These are phyloP conservation scores for Nitzschia sp. DNA, from an alignment of 108 stramenopile species.

Conservation along the genomic window DNA sequence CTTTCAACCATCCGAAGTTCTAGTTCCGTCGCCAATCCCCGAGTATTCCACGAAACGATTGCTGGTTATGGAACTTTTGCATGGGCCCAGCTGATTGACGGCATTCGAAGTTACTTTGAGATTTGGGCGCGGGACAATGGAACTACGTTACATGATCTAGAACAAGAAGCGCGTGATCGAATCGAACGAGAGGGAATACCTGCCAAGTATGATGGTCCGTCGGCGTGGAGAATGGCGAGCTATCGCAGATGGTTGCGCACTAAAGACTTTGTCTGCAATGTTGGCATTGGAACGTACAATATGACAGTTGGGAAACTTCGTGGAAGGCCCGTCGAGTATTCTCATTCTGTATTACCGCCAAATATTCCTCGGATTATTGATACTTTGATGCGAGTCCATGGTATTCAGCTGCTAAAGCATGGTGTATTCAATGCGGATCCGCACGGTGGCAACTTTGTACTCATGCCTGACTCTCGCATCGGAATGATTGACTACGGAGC, in stretches of 20 bases:
- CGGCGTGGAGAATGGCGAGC: constrained; percentile 21
- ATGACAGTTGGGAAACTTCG: not conserved
- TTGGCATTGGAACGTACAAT: constrained; percentile 24
- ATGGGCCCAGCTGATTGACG: constrained; percentile 71
- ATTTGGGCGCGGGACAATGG: constrained; percentile 30
- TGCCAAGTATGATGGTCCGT: constrained; percentile 41
- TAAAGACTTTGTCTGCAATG: constrained; percentile 9
- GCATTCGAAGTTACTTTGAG: constrained; percentile 27
- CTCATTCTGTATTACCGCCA: constrained; percentile 25
- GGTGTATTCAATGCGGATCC: constrained; percentile 71
- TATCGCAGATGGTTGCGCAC: constrained; percentile 19
- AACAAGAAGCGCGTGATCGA: constrained; percentile 20
- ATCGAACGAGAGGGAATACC: constrained; percentile 45
- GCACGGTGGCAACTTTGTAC: constrained; percentile 71
- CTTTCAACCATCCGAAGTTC: constrained; percentile 52
- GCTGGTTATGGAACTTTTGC: constrained; percentile 83
- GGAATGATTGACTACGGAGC: constrained; percentile 82
- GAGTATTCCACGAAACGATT: constrained; percentile 66
- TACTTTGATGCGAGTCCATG: constrained; percentile 61
- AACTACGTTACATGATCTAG: constrained; percentile 37
- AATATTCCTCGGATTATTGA: constrained; percentile 49
- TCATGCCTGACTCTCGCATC: constrained; percentile 69
- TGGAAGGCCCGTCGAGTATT: not conserved
- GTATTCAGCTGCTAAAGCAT: constrained; percentile 54
- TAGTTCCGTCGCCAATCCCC: constrained; percentile 58